Percentiles rank a stretch among this genome's conserved stretches.
phyloP scores from a whole-genome alignment of 495 filamentous ascomycete genomes.

The Paragyromitra xinjiangensis region DNA sequence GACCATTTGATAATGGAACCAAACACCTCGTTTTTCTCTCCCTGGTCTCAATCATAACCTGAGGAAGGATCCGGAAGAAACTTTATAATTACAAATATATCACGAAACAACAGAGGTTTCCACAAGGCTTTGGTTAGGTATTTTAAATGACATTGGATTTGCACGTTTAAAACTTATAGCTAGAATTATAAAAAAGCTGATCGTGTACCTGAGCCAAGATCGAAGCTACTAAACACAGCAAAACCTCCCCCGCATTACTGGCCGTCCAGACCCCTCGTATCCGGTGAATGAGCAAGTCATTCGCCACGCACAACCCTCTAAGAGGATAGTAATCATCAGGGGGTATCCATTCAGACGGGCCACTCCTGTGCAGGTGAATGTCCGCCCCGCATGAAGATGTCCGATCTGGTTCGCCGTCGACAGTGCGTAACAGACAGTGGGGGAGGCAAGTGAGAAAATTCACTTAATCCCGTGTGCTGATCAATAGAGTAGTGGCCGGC shows the following conservation, averaged over 20 bases:
- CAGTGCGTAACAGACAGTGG: slow-evolving; percentile 2
- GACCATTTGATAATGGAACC: slow-evolving; percentile 3
- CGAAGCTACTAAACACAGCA: background rate
- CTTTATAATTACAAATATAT: background rate
- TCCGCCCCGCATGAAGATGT: slow-evolving; percentile 29
- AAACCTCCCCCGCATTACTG: background rate
- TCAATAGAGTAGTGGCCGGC: slow-evolving; percentile 29
- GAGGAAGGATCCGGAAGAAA: background rate
- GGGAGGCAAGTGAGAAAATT: background rate
- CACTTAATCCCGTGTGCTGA: slow-evolving; percentile 19
- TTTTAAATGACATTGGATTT: no score
- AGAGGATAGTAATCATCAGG: slow-evolving; percentile 12
- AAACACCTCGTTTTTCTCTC: background rate
- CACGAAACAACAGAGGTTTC: no score
- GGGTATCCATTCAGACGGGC: slow-evolving; percentile 7
- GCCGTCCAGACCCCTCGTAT: background rate
- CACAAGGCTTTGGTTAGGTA: no score
- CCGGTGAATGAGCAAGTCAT: background rate
- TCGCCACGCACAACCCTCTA: slow-evolving; percentile 13
- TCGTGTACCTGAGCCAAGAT: background rate
- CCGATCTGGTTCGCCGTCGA: slow-evolving; percentile 18
- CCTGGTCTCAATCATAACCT: slow-evolving; percentile 3
- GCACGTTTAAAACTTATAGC: background rate
- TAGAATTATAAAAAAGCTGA: background rate
- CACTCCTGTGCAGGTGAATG: slow-evolving; percentile 19